These are phyloP conservation scores for Penicillium dipodomyicola DNA, from an alignment of 495 filamentous ascomycete genomes.

Conservation along the genomic window DNA sequence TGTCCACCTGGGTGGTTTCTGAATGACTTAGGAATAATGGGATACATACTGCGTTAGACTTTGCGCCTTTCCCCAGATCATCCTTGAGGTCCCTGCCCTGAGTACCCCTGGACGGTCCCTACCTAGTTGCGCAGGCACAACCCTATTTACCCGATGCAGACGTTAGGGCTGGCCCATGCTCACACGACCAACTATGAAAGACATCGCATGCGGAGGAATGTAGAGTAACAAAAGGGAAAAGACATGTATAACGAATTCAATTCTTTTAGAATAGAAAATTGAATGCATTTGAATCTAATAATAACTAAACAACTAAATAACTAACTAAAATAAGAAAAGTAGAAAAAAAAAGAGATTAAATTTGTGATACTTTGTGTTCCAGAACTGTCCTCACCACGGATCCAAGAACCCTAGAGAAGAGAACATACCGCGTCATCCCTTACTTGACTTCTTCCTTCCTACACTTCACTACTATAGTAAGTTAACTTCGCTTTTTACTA, in stretches of 20 bases:
- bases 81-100: conserved; percentile 4
- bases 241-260: neutral
- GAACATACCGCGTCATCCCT: conserved; percentile 34
- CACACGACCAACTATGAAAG: conserved; percentile 26
- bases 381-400: conserved; percentile 3
- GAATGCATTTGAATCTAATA: neutral
- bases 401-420: neutral
- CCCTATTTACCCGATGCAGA: conserved; percentile 30
- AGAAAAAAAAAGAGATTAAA: neutral
- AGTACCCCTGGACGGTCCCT: conserved; percentile 11
- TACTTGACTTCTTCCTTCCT: conserved; percentile 24
- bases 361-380: conserved; percentile 8
- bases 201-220: conserved; percentile 6
- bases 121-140: conserved; percentile 11
- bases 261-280: neutral
- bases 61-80: conserved; percentile 1
- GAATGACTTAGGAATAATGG: neutral
- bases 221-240: neutral
- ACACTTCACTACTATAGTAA: conserved; percentile 10
- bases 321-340: neutral
- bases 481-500: conserved; percentile 1
- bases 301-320: neutral
- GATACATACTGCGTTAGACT: neutral
- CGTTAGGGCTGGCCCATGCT: conserved; percentile 23
- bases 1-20: neutral